Conservation (phyloP, 169 alveolate species). For the Eimeria falciformis region DNA sequence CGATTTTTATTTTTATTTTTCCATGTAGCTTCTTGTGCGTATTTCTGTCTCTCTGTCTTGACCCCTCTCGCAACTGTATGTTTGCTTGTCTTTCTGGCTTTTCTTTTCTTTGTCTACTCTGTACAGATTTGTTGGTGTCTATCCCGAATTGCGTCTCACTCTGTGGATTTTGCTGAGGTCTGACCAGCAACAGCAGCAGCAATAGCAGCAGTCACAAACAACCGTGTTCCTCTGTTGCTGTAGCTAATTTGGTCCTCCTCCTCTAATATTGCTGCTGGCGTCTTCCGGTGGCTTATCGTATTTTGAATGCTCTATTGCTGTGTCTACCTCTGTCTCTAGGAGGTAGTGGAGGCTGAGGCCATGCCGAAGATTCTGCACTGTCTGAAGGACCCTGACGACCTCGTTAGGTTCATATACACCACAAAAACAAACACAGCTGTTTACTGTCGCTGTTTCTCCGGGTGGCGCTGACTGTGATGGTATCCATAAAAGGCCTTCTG, state of each 20-base stretch:
- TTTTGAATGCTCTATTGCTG: background rate
- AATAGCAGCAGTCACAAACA: too few species aligned
- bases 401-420: constrained; percentile 43
- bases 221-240: too few species aligned
- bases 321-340: background rate
- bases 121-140: constrained; percentile 92
- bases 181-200: background rate
- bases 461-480: too few species aligned
- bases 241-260: background rate
- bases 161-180: constrained; percentile 95
- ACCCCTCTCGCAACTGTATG: background rate
- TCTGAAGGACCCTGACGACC: constrained; percentile 91
- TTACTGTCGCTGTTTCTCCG: too few species aligned
- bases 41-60: too few species aligned
- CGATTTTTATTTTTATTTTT: too few species aligned
- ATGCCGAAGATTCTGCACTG: constrained; percentile 94
- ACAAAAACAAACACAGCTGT: too few species aligned
- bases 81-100: background rate
- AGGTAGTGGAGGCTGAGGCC: constrained; percentile 94
- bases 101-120: background rate
- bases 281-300: background rate
- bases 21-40: too few species aligned
- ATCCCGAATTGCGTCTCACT: constrained; percentile 95
- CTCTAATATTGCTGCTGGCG: background rate
- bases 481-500: too few species aligned